Evolutionary conservation across 2,329 filamentous ascomycete genomes (phyloP).

Genomic region (Ramularia endophylla): DNA sequence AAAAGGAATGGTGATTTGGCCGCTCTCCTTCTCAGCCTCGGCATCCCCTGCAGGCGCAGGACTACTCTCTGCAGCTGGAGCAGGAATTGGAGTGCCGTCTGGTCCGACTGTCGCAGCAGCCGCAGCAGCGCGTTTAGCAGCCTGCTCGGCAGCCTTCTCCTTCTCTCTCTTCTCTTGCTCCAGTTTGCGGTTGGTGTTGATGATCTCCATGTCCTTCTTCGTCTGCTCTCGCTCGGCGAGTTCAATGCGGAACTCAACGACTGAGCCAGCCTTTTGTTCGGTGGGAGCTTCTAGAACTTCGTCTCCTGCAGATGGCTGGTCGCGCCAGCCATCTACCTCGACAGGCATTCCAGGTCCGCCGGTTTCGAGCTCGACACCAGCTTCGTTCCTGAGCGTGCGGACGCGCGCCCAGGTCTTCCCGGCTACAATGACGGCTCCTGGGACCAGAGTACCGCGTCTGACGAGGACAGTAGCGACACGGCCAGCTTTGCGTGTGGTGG

Average conservation of each 20-base stretch:
- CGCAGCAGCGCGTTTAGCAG: slow-evolving; percentile 22
- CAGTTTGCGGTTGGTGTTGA: slow-evolving; percentile 59
- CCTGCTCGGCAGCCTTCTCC: slow-evolving; percentile 43
- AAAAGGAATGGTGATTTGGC: slow-evolving; percentile 63
- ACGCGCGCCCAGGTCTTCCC: slow-evolving; percentile 84
- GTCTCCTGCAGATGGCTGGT: slow-evolving; percentile 78
- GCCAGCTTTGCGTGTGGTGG: slow-evolving; percentile 76
- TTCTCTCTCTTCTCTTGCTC: slow-evolving; percentile 58
- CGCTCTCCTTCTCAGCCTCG: slow-evolving; percentile 33
- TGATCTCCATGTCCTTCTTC: slow-evolving; percentile 65
- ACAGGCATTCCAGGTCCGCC: slow-evolving; percentile 84
- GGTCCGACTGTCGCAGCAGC: background rate
- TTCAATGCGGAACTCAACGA: slow-evolving; percentile 69
- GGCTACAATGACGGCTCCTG: slow-evolving; percentile 78
- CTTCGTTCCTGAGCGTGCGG: slow-evolving; percentile 79
- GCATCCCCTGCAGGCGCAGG: slow-evolving; percentile 28
- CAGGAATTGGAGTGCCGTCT: slow-evolving; percentile 6
- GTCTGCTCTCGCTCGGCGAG: slow-evolving; percentile 61
- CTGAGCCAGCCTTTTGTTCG: slow-evolving; percentile 71
- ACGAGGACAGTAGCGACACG: slow-evolving; percentile 85
- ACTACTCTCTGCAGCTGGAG: slow-evolving; percentile 15
- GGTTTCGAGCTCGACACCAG: slow-evolving; percentile 63
- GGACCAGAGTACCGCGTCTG: slow-evolving; percentile 74
- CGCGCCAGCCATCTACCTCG: slow-evolving; percentile 91
- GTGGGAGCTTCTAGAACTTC: slow-evolving; percentile 76